Evolutionary conservation across 192 early-diverging fungal species (phyloP).

Genomic region (Dissophora globulifera): DNA sequence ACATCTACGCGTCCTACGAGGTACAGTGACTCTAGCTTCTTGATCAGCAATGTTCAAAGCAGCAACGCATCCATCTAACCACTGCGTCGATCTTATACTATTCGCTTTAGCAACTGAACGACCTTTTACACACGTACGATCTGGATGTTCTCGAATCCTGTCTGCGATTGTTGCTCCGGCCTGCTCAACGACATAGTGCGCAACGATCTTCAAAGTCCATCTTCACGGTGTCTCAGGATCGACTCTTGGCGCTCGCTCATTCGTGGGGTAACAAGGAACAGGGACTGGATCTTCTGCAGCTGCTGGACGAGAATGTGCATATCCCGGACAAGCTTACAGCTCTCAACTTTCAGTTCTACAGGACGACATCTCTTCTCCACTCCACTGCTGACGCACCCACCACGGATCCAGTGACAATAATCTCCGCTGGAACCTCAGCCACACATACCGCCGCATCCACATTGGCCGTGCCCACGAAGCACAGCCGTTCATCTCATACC

Average conservation of each 20-base stretch:
- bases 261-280: conserved; percentile 69
- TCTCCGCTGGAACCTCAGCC: neutral
- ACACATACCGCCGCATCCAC: conserved; percentile 11
- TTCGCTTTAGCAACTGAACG: conserved; percentile 75
- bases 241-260: conserved; percentile 66
- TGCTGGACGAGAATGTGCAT: conserved; percentile 51
- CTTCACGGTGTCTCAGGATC: conserved; percentile 66
- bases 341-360: conserved; percentile 74
- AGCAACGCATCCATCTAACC: too few relatives aligned
- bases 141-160: conserved; percentile 82
- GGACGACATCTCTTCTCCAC: conserved; percentile 50
- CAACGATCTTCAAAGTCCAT: conserved; percentile 72
- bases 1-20: conserved; percentile 92
- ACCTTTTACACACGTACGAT: conserved; percentile 80
- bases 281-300: conserved; percentile 58
- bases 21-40: too few relatives aligned
- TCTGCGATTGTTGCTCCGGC: conserved; percentile 83
- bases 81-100: too few relatives aligned
- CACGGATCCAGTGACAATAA: neutral
- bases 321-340: conserved; percentile 55
- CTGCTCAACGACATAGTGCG: conserved; percentile 87
- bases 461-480: conserved; percentile 23
- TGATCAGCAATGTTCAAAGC: too few relatives aligned
- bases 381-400: neutral
- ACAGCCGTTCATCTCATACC: conserved; percentile 30